These are phyloP conservation scores for Pinus taeda DNA, from an alignment of 75 land plant genomes.

Conservation along the genomic window DNA sequence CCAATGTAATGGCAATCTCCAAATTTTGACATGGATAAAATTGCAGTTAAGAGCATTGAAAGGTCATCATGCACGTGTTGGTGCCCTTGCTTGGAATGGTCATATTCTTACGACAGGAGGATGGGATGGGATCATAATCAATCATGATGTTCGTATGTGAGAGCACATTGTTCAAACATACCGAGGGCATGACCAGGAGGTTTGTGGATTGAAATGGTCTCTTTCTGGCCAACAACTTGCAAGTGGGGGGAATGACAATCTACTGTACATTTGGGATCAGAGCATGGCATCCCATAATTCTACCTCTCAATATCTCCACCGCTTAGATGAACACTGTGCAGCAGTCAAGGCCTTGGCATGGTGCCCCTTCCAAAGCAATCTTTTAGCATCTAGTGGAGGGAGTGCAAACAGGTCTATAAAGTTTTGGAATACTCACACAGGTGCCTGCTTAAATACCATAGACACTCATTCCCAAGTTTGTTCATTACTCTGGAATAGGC, in stretches of 20 bases:
- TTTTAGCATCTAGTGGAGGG: constrained; percentile 63
- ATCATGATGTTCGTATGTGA: constrained; percentile 66
- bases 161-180: constrained; percentile 32
- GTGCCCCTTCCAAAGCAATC: constrained; percentile 81
- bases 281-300: constrained; percentile 30
- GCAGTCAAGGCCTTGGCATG: constrained; percentile 82
- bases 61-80: constrained; percentile 64
- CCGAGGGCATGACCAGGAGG: constrained; percentile 60
- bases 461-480: constrained; percentile 88
- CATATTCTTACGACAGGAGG: constrained; percentile 77
- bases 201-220: constrained; percentile 82
- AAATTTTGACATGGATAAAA: background rate
- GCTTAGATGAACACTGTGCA: constrained; percentile 60
- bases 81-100: constrained; percentile 70
- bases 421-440: constrained; percentile 68
- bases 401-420: constrained; percentile 48
- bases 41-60: constrained; percentile 59
- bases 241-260: constrained; percentile 82
- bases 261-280: constrained; percentile 68
- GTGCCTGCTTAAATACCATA: constrained; percentile 67
- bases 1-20: background rate
- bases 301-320: constrained; percentile 49
- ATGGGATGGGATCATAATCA: constrained; percentile 54
- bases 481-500: constrained; percentile 77
- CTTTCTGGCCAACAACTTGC: constrained; percentile 62